Conservation (phyloP, 306 rosid species). For the Gastrolobium villosum region DNA sequence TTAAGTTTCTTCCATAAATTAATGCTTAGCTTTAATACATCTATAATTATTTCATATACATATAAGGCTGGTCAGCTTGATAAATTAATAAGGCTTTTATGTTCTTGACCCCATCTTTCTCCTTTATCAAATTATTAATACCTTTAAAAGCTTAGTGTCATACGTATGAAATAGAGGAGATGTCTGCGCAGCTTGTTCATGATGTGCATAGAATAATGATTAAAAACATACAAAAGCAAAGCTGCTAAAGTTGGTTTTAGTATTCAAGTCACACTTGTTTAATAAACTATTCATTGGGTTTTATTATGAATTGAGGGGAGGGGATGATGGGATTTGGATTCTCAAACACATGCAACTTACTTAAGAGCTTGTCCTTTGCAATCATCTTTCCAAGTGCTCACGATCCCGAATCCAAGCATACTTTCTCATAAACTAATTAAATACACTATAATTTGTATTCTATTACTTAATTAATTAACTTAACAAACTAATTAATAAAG, state of each 20-base stretch:
- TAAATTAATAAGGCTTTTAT: constrained; percentile 51
- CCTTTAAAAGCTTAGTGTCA: constrained; percentile 51
- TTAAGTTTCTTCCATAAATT: constrained; percentile 40
- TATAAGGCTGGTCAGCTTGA: constrained; percentile 43
- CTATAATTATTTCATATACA: constrained; percentile 14
- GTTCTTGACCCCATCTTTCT: constrained; percentile 55
- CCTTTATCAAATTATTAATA: constrained; percentile 38
- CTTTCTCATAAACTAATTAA: constrained; percentile 43
- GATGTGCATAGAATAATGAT: constrained; percentile 46
- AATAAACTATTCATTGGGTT: not conserved
- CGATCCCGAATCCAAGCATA: constrained; percentile 73
- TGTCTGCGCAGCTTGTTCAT: constrained; percentile 54
- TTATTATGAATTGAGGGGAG: constrained; percentile 38
- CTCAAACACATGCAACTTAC: constrained; percentile 83
- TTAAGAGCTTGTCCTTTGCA: constrained; percentile 71
- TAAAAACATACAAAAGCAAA: constrained; percentile 46
- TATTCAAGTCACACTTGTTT: constrained; percentile 34
- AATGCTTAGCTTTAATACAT: constrained; percentile 31
- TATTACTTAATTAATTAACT: constrained; percentile 16
- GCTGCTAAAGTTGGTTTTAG: constrained; percentile 52
- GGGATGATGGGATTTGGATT: constrained; percentile 76
- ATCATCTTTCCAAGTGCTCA: constrained; percentile 82
- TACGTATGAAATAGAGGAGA: constrained; percentile 48
- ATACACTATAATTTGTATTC: constrained; percentile 17
- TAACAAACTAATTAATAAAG: constrained; percentile 35